Evolutionary conservation across 2,329 filamentous ascomycete species (phyloP).

Genomic region (Ilyonectria destructans): DNA sequence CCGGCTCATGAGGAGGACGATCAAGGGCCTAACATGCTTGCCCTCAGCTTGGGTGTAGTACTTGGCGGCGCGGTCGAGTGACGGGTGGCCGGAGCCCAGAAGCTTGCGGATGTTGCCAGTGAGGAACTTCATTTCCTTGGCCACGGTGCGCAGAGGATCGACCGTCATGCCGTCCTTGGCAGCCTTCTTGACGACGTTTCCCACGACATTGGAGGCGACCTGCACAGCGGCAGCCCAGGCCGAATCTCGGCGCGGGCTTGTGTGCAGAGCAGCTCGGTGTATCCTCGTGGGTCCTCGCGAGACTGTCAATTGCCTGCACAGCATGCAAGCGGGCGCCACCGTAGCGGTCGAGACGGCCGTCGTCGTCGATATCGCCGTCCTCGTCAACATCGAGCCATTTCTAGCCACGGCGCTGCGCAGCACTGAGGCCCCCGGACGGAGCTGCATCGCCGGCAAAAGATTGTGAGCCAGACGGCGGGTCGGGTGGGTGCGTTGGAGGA

Average conservation of each 20-base stretch:
- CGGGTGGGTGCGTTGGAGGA: constrained; percentile 13
- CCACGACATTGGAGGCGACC: constrained; percentile 80
- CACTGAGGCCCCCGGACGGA: constrained; percentile 68
- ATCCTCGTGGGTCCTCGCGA: constrained; percentile 55
- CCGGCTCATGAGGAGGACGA: constrained; percentile 96
- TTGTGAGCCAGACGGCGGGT: constrained; percentile 26
- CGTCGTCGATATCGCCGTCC: constrained; percentile 30
- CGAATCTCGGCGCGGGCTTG: constrained; percentile 67
- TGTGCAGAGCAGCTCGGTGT: constrained; percentile 59
- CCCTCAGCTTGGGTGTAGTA: constrained; percentile 98
- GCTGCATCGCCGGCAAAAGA: constrained; percentile 62
- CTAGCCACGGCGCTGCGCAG: constrained; percentile 60
- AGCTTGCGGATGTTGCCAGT: constrained; percentile 94
- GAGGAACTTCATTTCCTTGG: constrained; percentile 96
- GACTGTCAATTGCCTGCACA: constrained; percentile 52
- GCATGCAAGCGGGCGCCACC: constrained; percentile 49
- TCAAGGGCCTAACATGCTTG: constrained; percentile 94
- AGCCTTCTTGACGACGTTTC: constrained; percentile 75
- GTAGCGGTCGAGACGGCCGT: constrained; percentile 22
- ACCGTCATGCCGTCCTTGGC: constrained; percentile 80
- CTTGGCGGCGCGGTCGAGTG: constrained; percentile 94
- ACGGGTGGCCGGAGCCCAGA: constrained; percentile 94
- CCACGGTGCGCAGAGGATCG: constrained; percentile 91
- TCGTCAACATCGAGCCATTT: constrained; percentile 46
- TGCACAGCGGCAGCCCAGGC: constrained; percentile 84